Conservation (phyloP, 140 eudicot genomes). For the Anethum foeniculum region DNA sequence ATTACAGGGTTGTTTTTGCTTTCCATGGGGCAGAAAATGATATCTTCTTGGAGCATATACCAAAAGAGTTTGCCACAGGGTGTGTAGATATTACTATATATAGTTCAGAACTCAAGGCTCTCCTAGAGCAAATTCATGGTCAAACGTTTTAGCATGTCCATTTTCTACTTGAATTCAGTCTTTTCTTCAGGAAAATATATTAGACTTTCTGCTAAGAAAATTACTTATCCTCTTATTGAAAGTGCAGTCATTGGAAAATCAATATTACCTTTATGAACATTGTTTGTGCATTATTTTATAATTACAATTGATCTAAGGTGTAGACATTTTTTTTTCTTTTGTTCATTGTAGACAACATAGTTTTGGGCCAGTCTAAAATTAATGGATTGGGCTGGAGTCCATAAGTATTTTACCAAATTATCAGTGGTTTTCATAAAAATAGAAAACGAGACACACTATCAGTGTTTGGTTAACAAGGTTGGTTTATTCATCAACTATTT, state of each 20-base stretch:
- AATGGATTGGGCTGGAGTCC: too few relatives aligned
- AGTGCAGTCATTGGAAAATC: background rate
- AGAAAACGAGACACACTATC: too few relatives aligned
- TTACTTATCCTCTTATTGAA: background rate
- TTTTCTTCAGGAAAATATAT: background rate
- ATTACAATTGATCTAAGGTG: too few relatives aligned
- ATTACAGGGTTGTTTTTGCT: conserved; percentile 54
- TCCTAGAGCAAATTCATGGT: background rate
- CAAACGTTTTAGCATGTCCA: background rate
- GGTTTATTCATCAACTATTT: too few relatives aligned
- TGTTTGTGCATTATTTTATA: background rate
- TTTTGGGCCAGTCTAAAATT: too few relatives aligned
- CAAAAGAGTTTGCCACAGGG: background rate
- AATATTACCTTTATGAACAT: background rate
- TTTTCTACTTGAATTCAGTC: background rate
- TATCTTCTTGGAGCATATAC: background rate
- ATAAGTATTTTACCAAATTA: too few relatives aligned
- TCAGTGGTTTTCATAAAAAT: too few relatives aligned
- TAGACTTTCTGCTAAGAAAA: background rate
- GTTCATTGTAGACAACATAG: too few relatives aligned
- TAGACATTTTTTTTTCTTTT: too few relatives aligned
- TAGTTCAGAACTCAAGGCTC: background rate
- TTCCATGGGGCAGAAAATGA: conserved; percentile 55
- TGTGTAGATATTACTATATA: background rate
- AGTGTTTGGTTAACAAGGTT: too few relatives aligned